phyloP scores from a whole-genome alignment of 345 rosid genomes.

The Populus tremula region DNA sequence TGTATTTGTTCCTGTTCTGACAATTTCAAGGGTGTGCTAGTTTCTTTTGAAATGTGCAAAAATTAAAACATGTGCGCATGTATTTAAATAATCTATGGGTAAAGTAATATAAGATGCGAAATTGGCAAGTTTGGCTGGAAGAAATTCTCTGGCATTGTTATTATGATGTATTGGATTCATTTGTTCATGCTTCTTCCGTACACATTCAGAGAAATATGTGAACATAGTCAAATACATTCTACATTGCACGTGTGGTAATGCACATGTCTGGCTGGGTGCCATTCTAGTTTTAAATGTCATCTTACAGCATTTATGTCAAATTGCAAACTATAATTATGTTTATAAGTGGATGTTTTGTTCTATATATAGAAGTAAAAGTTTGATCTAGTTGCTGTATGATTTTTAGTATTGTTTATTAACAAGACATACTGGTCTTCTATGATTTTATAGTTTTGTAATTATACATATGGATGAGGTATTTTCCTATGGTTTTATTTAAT shows the following conservation, averaged over 20 bases:
- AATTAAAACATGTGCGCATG: neutral
- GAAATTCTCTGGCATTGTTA: neutral
- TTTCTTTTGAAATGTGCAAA: neutral
- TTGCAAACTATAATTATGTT: neutral
- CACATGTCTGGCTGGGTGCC: neutral
- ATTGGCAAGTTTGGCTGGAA: neutral
- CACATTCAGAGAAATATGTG: neutral
- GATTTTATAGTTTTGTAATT: neutral
- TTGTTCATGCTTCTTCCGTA: neutral
- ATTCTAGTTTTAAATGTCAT: neutral
- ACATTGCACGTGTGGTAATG: neutral
- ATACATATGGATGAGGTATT: neutral
- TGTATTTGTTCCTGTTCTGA: neutral
- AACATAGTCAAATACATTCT: neutral
- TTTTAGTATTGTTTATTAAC: neutral
- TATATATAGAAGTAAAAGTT: neutral
- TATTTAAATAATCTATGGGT: neutral
- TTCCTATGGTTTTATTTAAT: neutral
- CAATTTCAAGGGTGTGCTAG: neutral
- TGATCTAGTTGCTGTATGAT: neutral
- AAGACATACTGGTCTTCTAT: neutral
- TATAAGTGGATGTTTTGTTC: neutral
- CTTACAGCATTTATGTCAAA: neutral
- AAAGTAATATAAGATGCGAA: neutral
- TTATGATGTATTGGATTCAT: neutral